Percentiles rank a stretch among this genome's conserved stretches.
Conservation (phyloP, 2,329 filamentous ascomycete genomes). For the Aspergillus aculeatinus region DNA sequence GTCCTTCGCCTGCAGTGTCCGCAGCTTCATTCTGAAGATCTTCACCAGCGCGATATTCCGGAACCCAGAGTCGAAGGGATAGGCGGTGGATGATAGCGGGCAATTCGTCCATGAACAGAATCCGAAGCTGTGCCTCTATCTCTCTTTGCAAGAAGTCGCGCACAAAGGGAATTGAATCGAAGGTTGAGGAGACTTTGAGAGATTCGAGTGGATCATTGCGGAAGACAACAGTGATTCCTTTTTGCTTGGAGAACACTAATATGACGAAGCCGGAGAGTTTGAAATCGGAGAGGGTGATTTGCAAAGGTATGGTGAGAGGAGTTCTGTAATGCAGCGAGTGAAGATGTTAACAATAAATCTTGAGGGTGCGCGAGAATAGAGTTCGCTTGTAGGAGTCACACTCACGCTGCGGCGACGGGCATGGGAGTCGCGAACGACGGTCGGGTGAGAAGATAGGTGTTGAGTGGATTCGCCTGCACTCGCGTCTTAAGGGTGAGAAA, state of each 20-base stretch:
- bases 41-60: conserved; percentile 73
- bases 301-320: conserved; percentile 92
- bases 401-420: conserved; percentile 76
- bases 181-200: conserved; percentile 96
- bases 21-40: conserved; percentile 55
- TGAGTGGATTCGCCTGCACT: conserved; percentile 96
- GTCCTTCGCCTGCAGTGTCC: conserved; percentile 55
- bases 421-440: conserved; percentile 90
- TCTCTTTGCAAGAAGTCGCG: conserved; percentile 94
- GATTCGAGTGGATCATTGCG: conserved; percentile 97
- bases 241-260: conserved; percentile 94
- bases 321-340: conserved; percentile 48
- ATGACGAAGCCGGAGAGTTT: conserved; percentile 97
- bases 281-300: conserved; percentile 94
- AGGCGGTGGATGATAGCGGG: conserved; percentile 94
- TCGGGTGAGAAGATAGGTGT: conserved; percentile 90
- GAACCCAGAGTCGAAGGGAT: conserved; percentile 84
- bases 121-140: conserved; percentile 88
- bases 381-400: conserved; percentile 9
- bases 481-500: conserved; percentile 92
- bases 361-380: background rate
- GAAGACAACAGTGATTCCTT: conserved; percentile 94
- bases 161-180: conserved; percentile 98
- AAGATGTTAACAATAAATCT: conserved; percentile 4
- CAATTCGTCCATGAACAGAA: conserved; percentile 95